Conservation (phyloP, 257 asterid genomes). For the Forsythia viridissima region DNA sequence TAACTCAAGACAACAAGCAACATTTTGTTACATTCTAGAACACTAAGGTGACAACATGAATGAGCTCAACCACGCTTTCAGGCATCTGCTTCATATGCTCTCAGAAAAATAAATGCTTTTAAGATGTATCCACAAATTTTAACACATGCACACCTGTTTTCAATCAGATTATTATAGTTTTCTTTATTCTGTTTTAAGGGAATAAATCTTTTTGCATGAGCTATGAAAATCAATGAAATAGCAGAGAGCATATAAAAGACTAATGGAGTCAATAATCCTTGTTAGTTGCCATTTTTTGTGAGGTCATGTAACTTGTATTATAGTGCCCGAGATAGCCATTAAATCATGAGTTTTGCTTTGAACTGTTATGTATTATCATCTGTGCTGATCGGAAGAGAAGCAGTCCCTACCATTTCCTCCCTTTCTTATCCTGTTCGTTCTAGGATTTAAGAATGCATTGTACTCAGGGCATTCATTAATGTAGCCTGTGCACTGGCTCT, state of each 20-base stretch:
- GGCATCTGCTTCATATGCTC: no score
- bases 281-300: conserved; percentile 14
- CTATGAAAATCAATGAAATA: conserved; percentile 14
- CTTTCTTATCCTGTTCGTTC: conserved; percentile 1
- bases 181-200: neutral
- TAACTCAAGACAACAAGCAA: no score
- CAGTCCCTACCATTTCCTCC: conserved; percentile 16
- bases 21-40: no score
- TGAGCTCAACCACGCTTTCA: no score
- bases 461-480: neutral
- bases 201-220: conserved; percentile 1
- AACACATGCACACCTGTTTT: no score
- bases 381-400: neutral
- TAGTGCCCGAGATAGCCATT: neutral
- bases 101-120: no score
- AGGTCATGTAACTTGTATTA: neutral
- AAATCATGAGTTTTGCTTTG: neutral
- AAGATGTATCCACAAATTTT: no score
- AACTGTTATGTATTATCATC: neutral
- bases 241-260: neutral
- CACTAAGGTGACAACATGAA: no score
- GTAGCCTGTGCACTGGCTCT: neutral
- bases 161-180: neutral
- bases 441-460: neutral
- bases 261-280: neutral